Percentiles rank a stretch among this genome's conserved stretches.
phyloP scores from a whole-genome alignment of 768 basidiomycete species.

The Paxillus involutus region DNA sequence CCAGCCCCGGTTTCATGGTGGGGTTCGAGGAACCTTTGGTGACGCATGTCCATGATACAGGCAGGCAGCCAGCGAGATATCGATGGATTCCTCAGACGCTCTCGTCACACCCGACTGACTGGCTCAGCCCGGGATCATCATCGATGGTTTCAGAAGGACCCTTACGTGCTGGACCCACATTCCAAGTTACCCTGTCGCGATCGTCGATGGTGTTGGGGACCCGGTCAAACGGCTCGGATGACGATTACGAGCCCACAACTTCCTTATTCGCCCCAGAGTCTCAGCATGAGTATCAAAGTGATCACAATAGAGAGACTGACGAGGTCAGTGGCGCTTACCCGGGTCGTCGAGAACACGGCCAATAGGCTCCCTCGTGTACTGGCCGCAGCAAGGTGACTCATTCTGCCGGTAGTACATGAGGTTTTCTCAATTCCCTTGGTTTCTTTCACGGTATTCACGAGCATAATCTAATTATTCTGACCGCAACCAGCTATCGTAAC shows the following conservation, averaged over 20 bases:
- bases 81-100: conserved; percentile 44
- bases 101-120: conserved; percentile 28
- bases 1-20: conserved; percentile 33
- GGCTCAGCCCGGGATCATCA: conserved; percentile 19
- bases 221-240: conserved; percentile 30
- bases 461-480: conserved; percentile 12
- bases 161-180: conserved; percentile 30
- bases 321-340: conserved; percentile 15
- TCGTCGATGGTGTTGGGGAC: conserved; percentile 31
- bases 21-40: conserved; percentile 48
- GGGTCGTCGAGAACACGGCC: conserved; percentile 1
- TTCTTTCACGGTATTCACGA: conserved; percentile 13
- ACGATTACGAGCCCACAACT: conserved; percentile 31
- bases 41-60: conserved; percentile 40
- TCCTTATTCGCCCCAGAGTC: conserved; percentile 28
- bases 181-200: conserved; percentile 36
- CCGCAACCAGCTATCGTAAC: not conserved
- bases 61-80: conserved; percentile 34
- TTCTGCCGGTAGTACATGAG: too few relatives aligned
- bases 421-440: conserved; percentile 1
- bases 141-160: conserved; percentile 11
- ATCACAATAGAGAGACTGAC: conserved; percentile 13
- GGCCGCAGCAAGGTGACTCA: not conserved
- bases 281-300: conserved; percentile 32
- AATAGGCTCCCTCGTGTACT: not conserved